Evolutionary conservation across 2,329 filamentous ascomycete genomes (phyloP), one percentile per base, ranked within the genome.

Genomic region (Torrubiella hemipterigena): DNA sequence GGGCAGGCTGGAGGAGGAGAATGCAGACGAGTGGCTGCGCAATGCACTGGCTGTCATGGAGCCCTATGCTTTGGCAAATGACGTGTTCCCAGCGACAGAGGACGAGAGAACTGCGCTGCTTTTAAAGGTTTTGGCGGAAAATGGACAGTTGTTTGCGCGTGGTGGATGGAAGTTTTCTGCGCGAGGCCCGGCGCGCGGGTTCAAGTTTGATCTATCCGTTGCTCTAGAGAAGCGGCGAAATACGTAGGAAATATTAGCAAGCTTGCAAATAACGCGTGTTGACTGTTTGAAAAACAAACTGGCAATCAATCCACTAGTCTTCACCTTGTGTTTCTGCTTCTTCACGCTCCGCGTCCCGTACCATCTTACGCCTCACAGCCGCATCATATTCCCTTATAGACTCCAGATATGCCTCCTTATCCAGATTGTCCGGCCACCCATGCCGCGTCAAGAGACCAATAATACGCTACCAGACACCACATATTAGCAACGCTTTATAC

Each of bases 121-220:
- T 13, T 21, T 13, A 8, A 18, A 21, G n/a, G 17, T 25, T 11
- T 15, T 31, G 6, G 29, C 20, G 6, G 29, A 31, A 13, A 31
- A 31, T 25, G 29, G 29, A 18, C 29, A 31, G 21, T 9, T 31
- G 14, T 31, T 31, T 31, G 29, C 29, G 20, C 29, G 29, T 10
- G 29, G 29, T 6, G 29, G 29, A 5, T 31, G 29, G 29, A 16
- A 31, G 15, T 31, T 31, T 14, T 24, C 20, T 11, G 22, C 13
- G 15, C 19, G 29, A 18, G 21, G 19, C n/a, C 29, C 29, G 8
- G 11, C 19, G 7, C 29, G 21, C 17, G 19, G 29, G 7, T 31
- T 31, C 20, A 31, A 23, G 29, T 31, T 31, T 31, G 29, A 31
- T 16, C 14, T 31, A 21, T 13, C 15, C 13, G 14, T 24, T 24